A percentile compares a stretch with the other conserved stretches of the same genome.
These are phyloP conservation scores for Paraurostyla sp. DNA, from an alignment of 73 alveolate species.

Conservation along the genomic window DNA sequence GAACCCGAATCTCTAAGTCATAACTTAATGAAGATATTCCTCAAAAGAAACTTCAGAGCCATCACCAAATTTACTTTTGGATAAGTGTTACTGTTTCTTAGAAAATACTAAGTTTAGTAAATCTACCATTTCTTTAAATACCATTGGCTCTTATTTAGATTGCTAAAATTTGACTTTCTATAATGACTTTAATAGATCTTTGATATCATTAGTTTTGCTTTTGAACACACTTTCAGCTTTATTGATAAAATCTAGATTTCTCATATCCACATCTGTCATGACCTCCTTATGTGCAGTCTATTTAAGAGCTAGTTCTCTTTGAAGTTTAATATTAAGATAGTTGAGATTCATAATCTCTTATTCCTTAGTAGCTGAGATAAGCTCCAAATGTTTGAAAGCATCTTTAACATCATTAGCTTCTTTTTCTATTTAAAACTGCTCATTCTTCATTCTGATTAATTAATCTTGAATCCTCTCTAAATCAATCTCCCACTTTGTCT, in stretches of 20 bases:
- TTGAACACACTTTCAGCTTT: slow-evolving; percentile 24
- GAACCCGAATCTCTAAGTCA: slow-evolving; percentile 38
- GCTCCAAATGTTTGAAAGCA: slow-evolving; percentile 25
- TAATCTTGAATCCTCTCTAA: slow-evolving; percentile 25
- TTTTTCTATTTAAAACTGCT: background rate
- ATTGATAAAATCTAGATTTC: slow-evolving; percentile 8
- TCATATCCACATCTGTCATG: slow-evolving; percentile 45
- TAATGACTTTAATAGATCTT: background rate
- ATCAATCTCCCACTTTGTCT: slow-evolving; percentile 44
- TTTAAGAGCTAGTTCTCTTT: slow-evolving; percentile 16
- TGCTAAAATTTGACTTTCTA: slow-evolving; percentile 11
- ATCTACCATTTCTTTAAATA: slow-evolving; percentile 18
- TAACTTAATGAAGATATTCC: slow-evolving; percentile 14
- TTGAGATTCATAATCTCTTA: slow-evolving; percentile 35
- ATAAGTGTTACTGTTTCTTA: background rate
- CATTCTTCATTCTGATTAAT: slow-evolving; percentile 30
- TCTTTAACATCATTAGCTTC: background rate
- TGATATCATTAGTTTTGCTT: slow-evolving; percentile 18
- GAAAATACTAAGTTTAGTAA: background rate
- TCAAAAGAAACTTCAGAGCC: slow-evolving; percentile 22
- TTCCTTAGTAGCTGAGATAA: slow-evolving; percentile 10
- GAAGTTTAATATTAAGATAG: background rate
- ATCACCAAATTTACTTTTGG: slow-evolving; percentile 19
- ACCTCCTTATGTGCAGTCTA: slow-evolving; percentile 12
- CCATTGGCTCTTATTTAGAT: slow-evolving; percentile 34